Base-by-base conservation (phyloP, 768 basidiomycete species). In the Rhizopogon roseolus region DNA sequence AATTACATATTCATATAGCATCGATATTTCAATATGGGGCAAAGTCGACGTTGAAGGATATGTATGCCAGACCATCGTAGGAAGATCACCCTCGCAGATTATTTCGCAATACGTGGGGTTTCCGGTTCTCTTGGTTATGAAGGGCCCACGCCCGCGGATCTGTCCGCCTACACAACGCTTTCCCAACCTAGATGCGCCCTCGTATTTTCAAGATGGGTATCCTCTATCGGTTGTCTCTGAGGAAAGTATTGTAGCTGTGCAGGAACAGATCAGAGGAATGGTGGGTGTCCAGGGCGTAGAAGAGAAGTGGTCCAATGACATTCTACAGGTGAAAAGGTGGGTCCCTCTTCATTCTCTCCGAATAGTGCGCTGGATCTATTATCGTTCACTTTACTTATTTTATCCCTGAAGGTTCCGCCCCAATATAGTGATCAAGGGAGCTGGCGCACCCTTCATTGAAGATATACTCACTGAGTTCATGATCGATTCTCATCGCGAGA, bases 151-250 rank as follows among this genome's bases (percentile, higher is more conserved):
- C 19, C 72, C 75, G 27, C 82, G 89, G 8, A 54, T 52, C 0
- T 78, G 81, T 49, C 70, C 68, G 25, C 75, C 84, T 9, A 85
- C 86, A 2, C 27, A 52, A 6, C 67, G 73, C 19, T 85, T 83
- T 59, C 86, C 88, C 5, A 62, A 77, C n/a, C 68, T 89, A 49
- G 68, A 78, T 28, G 81, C 80, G 3, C 78, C 75, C 13, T 71
- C 80, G 5, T 71, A 77, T 54, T 88, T 78, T 64, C 85, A 90
- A 66, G 89, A 90, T 57, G 82, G 80, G 52, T 91, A 81, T 62
- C 88, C 89, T 1, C 60, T 92, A 46, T 68, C 88, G 34, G 61
- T 91, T 6, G 70, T 86, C 27, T 85, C 84, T 22, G 80, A 85
- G 64, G 84, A 91, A 69, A 85, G 82, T 61, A 73, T 85, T 58